Base-by-base conservation (phyloP, 352 stramenopile species). In the Phytopythium mirpurense region DNA sequence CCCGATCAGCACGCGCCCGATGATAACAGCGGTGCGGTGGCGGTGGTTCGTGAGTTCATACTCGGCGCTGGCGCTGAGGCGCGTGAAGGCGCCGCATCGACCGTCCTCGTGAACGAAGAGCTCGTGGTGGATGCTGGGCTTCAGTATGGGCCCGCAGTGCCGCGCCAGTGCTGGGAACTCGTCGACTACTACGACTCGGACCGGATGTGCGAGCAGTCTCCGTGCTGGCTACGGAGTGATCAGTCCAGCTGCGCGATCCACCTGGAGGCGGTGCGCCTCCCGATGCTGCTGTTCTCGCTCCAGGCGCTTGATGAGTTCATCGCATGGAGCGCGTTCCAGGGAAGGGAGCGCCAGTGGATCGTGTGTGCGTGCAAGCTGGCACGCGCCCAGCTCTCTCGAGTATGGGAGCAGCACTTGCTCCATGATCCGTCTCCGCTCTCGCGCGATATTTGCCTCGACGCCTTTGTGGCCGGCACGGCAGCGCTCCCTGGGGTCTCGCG, bases 261-360 rank as follows among this genome's bases (percentile, higher is more conserved):
- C 41, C 27, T 16, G 0, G 50, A 63, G 6, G n/a, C 53, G 1
- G 65, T 81, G 15, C 55, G 40, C 24, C 65, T 77, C 19, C 81
- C 83, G 2, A 83, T 88, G 64, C 50, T 94, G 51, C 60, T 90
- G 12, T 90, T 91, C 49, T 87, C 72, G 32, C 59, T 91, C 15
- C 81, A 92, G 57, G 72, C 65, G 24, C 51, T 92, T 24, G 78
- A 94, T 59, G 73, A 92, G 55, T 89, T 85, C 52, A 73, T 94
- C 38, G 63, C 71, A 2, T 63, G 53, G 19, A 61, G 67, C 42
- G 54, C 61, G 50, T 66, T 68, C 51, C 53, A 65, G 37, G 59
- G 37, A 0, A 55, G 66, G 15, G 65, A 75, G 5, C 41, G 60
- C 5, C 21, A 35, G 4, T 88, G 76, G 54, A 59, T 77, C 45